Evolutionary conservation across 345 rosid species (phyloP).

Genomic region (Melaleuca quinquenervia): DNA sequence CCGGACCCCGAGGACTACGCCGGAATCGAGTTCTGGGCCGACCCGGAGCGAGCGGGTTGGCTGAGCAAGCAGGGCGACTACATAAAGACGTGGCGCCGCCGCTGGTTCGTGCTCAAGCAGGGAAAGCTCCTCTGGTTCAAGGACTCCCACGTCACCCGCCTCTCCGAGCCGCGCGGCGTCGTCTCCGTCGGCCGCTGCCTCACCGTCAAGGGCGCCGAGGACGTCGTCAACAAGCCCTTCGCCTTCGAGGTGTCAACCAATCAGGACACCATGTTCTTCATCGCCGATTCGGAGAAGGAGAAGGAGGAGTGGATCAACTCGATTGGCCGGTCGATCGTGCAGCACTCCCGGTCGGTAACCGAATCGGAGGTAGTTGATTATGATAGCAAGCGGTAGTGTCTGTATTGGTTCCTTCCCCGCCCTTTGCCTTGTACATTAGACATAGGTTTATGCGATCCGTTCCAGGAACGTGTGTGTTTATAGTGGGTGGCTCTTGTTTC

Average conservation of each 20-base stretch:
- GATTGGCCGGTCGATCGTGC: conserved; percentile 74
- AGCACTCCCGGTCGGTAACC: conserved; percentile 68
- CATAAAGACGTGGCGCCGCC: conserved; percentile 81
- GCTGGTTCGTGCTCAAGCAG: conserved; percentile 76
- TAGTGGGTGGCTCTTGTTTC: background rate
- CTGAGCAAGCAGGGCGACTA: conserved; percentile 74
- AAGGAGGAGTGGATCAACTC: conserved; percentile 93
- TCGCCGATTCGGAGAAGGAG: conserved; percentile 74
- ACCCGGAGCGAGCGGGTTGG: conserved; percentile 76
- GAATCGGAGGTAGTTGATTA: conserved; percentile 77
- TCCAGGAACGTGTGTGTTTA: background rate
- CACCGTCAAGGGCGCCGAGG: conserved; percentile 86
- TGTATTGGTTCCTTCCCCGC: background rate
- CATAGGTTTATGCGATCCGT: background rate
- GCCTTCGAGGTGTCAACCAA: conserved; percentile 71
- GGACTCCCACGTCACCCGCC: conserved; percentile 35
- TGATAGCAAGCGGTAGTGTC: conserved; percentile 15
- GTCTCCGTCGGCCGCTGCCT: conserved; percentile 55
- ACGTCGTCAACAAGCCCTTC: conserved; percentile 52
- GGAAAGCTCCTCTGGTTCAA: conserved; percentile 87
- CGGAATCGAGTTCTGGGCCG: conserved; percentile 60
- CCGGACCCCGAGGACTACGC: conserved; percentile 57
- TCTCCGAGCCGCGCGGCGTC: conserved; percentile 64
- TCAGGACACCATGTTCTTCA: conserved; percentile 52
- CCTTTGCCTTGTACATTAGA: background rate